Evolutionary conservation across 176 grass and related monocot species (phyloP).

Genomic region (Metroxylon sagu): DNA sequence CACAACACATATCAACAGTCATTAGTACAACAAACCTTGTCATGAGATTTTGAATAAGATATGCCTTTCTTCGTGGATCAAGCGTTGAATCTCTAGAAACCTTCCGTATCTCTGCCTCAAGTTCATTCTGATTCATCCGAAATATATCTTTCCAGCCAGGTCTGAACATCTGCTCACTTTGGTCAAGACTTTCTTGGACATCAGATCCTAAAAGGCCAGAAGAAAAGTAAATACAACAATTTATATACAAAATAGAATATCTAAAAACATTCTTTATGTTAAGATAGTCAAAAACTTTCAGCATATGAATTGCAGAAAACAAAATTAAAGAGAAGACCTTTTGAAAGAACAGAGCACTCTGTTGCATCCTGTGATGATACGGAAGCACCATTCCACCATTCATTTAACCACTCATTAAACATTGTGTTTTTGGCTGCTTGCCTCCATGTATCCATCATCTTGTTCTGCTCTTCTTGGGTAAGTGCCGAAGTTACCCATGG

Average conservation of each 20-base stretch:
- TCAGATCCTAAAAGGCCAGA: constrained; percentile 3
- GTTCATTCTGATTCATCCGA: constrained; percentile 81
- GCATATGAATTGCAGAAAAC: constrained; percentile 5
- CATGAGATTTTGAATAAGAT: constrained; percentile 97
- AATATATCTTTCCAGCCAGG: constrained; percentile 98
- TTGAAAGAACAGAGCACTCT: constrained; percentile 9
- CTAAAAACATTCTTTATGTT: too few relatives aligned
- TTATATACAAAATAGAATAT: constrained; percentile 2
- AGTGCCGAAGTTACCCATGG: constrained; percentile 86
- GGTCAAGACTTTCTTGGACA: constrained; percentile 41
- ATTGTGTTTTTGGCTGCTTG: constrained; percentile 77
- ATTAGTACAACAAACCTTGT: constrained; percentile 43
- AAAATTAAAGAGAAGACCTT: constrained; percentile 32
- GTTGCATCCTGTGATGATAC: constrained; percentile 31
- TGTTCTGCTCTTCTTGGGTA: constrained; percentile 71
- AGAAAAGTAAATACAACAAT: constrained; percentile 4
- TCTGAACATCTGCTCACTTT: constrained; percentile 63
- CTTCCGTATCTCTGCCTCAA: constrained; percentile 78
- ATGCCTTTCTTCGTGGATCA: constrained; percentile 81
- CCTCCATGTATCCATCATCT: constrained; percentile 77
- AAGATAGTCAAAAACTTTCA: not conserved
- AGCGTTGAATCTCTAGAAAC: constrained; percentile 77
- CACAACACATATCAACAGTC: too few relatives aligned
- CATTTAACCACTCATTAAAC: constrained; percentile 88
- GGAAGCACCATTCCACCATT: constrained; percentile 62